These are phyloP conservation scores for Cadophora luteo-olivacea DNA, from an alignment of 2,329 filamentous ascomycete genomes.

Conservation along the genomic window DNA sequence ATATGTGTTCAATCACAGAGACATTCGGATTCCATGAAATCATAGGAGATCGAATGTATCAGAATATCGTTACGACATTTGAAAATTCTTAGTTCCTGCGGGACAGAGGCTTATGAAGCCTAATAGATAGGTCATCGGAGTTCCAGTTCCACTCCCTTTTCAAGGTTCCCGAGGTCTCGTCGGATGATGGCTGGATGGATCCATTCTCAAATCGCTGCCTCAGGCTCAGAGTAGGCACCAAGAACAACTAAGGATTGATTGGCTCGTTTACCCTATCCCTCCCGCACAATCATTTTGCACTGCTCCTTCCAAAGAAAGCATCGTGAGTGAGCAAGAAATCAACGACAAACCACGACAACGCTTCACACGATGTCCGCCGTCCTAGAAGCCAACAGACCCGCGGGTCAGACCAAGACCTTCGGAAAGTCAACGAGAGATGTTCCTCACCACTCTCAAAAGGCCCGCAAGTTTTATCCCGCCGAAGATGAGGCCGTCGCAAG, in stretches of 20 bases:
- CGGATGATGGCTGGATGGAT: no score
- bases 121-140: no score
- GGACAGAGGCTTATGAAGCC: no score
- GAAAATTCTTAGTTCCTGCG: neutral
- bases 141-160: neutral
- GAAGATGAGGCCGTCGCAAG: conserved; percentile 88
- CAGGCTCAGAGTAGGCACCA: neutral
- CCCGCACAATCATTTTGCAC: neutral
- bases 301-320: neutral
- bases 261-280: neutral
- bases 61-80: neutral
- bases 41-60: neutral
- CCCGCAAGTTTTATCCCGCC: conserved; percentile 98
- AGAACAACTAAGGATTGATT: neutral
- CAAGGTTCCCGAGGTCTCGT: no score
- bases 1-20: neutral
- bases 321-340: neutral
- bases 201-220: no score
- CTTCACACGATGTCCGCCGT: conserved; percentile 70
- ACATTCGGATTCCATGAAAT: neutral
- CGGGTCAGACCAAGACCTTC: conserved; percentile 81
- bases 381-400: conserved; percentile 50
- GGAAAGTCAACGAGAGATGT: conserved; percentile 94
- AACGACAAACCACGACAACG: conserved; percentile 40
- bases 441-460: conserved; percentile 87